A percentile compares a stretch with the other conserved stretches of the same genome.
phyloP scores from a whole-genome alignment of 257 asterid genomes.

The Fraxinus pennsylvanica region DNA sequence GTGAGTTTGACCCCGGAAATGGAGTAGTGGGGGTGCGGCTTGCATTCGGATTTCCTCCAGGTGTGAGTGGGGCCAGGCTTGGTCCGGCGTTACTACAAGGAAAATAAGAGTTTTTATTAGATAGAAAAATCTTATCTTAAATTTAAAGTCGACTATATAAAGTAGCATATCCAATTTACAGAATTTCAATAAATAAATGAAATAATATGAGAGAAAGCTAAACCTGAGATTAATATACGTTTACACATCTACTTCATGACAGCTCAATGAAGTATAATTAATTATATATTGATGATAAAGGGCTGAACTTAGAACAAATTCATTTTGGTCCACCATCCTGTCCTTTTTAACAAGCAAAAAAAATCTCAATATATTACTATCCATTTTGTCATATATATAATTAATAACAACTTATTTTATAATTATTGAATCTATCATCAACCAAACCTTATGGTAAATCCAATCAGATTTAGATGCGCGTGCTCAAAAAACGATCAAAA shows the following conservation, averaged over 20 bases:
- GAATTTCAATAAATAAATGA: too few species aligned
- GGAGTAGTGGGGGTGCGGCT: constrained; percentile 8
- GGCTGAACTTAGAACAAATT: not conserved
- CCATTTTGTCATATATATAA: not conserved
- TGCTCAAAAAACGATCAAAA: not conserved
- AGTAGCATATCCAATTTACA: not conserved
- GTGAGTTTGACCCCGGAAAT: constrained; percentile 29
- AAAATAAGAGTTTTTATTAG: not conserved
- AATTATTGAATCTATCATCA: not conserved
- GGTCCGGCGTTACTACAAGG: constrained; percentile 7
- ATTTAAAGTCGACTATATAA: not conserved
- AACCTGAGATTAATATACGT: not conserved
- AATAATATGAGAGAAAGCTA: too few species aligned
- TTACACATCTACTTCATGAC: not conserved
- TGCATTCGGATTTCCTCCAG: constrained; percentile 18
- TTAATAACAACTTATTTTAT: not conserved
- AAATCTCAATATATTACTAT: not conserved
- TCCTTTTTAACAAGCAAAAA: not conserved
- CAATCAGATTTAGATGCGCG: not conserved
- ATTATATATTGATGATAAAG: not conserved
- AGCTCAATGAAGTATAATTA: not conserved
- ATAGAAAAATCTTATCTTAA: too few species aligned
- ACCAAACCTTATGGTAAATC: not conserved
- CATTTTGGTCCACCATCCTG: not conserved
- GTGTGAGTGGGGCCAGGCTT: not conserved